Base-by-base conservation (phyloP, 305 asterid genomes). In the Ajuga reptans region DNA sequence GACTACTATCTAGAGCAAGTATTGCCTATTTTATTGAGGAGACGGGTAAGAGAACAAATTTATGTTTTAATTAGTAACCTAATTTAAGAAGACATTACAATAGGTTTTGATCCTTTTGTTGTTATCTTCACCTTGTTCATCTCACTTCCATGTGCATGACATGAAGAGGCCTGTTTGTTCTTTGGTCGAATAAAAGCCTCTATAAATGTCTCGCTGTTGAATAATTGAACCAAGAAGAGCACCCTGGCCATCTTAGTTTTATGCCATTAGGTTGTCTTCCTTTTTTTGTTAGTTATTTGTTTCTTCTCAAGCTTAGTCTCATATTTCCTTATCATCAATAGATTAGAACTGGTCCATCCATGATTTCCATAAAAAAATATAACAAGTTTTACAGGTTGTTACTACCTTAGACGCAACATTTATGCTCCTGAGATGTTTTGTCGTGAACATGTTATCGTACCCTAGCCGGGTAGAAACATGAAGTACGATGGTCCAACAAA, bases 1-100 rank as follows among this genome's bases (percentile, higher is more conserved):
- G 97, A 89, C 78, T 94, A 94, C 85, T 94, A 94, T 76, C 82
- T 88, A 75, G 97, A 91, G 77, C 96, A 91, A 94, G 98, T 94
- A 36, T 72, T 91, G 80, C 99, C 99, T 51, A 83, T 83, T 76
- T 89, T 94, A 66, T 53, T 82, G 84, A 88, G 99, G 85, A 85
- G 99, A 82, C 90, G 82, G 73, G 99, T 91, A 85, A 91, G 92
- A 63, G 11, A 47, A 67, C 60, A 66, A 52, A 41, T 51, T 66
- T 51, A 14, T 64, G 51, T 71, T 58, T n/a, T 65, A 10, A 60
- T 52, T 61, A 53, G 77, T 74, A 16, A 52, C 36, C 36, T 64
- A 68, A 71, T 70, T 43, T 72, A 24, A 36, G 58, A 43, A 57
- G 11, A 54, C 64, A 33, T 49, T 29, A 29, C 18, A n/a, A 16